These are phyloP conservation scores for Mortierella polycephala DNA, from an alignment of 371 early-diverging fungal species.

Conservation along the genomic window DNA sequence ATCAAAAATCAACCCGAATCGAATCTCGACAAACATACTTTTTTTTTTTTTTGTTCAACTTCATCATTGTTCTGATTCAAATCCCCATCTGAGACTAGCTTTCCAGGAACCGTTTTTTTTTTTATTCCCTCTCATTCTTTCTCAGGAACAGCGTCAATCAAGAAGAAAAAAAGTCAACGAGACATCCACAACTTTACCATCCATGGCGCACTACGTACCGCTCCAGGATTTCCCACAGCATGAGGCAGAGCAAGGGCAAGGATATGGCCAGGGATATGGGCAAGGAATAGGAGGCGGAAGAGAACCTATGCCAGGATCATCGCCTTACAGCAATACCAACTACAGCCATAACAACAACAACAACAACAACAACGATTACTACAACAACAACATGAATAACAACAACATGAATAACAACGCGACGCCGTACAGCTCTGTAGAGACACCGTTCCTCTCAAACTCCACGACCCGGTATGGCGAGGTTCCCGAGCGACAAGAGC, in stretches of 20 bases:
- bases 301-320: too few species aligned
- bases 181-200: neutral
- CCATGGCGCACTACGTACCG: slow-evolving; percentile 48
- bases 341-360: neutral
- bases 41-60: too few species aligned
- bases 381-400: neutral
- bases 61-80: too few species aligned
- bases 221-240: slow-evolving; percentile 35
- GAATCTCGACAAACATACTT: neutral
- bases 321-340: neutral
- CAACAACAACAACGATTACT: slow-evolving; percentile 7
- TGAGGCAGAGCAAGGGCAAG: too few species aligned
- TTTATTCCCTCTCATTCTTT: neutral
- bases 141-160: neutral
- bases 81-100: too few species aligned
- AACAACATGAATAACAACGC: neutral
- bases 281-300: too few species aligned
- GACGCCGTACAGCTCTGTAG: slow-evolving; percentile 1
- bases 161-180: too few species aligned
- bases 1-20: neutral
- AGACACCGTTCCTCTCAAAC: slow-evolving; percentile 50
- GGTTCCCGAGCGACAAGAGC: slow-evolving; percentile 63
- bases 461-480: slow-evolving; percentile 57
- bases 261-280: too few species aligned
- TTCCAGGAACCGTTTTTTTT: too few species aligned